Evolutionary conservation across 805 yeast species (phyloP), one percentile per base, ranked within the genome.

Genomic region (Ogataea sp.): DNA sequence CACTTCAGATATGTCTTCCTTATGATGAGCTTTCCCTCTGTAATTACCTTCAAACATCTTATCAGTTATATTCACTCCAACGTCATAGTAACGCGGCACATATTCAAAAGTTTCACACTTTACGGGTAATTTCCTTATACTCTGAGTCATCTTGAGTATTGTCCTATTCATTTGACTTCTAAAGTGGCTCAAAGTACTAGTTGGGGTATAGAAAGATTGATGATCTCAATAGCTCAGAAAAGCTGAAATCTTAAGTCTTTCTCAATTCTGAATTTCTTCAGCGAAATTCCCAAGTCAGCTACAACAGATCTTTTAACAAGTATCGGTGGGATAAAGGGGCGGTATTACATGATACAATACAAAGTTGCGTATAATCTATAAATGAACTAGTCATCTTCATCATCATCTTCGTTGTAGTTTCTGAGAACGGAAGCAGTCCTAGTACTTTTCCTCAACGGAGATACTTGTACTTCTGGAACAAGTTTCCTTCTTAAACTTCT

Each of bases 21-120:
- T 71, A 53, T 90, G 97, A 32, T 68, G 70, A 23, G 77, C 73
- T 7, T 42, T 39, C 13, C 82, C 88, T 45, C 86, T 73, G 54
- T 93, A 93, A 8, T 59, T 44, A 1, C 98, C 98, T 36, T 68
- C 71, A 57, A 85, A 93, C 93, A 89, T 93, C 4, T 76, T 67
- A 57, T 90, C 98, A 1, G 96, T 82, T 53, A 90, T 70, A 56
- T 90, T 90, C 50, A 87, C 84, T 1, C 61, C 64, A 13, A 59
- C 61, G 36, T 59, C 64, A 32, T 42, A 59, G 37, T 58, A 25
- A 74, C 84, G 45, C 4, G 62, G 59, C 23, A 32, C 40, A 2
- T 30, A 26, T n/a, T 17, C 20, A 25, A 39, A n/a, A 3, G 36
- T 7, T 4, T n/a, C 5, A 7, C 18, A 13, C 27, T 21, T 23